Conservation (phyloP, 306 rosid species). For the Sicyos edulis region DNA sequence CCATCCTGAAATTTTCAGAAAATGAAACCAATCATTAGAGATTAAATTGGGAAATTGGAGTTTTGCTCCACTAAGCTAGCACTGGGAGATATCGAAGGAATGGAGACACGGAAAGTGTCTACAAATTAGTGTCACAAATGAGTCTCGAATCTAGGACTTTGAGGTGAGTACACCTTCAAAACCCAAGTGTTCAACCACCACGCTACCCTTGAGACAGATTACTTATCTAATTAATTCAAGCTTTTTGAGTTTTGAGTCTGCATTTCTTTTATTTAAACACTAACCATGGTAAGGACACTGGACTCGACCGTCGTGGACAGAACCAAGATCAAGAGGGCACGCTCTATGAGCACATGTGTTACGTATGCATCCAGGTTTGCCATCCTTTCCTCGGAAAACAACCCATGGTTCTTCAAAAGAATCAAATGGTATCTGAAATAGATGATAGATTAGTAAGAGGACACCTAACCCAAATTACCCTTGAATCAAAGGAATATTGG, state of each 20-base stretch:
- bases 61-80: too few relatives aligned
- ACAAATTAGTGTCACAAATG: too few relatives aligned
- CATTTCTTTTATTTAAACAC: constrained; percentile 24
- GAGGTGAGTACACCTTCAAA: too few relatives aligned
- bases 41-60: too few relatives aligned
- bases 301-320: constrained; percentile 85
- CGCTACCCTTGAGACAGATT: too few relatives aligned
- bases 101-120: too few relatives aligned
- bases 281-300: constrained; percentile 93
- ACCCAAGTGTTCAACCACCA: too few relatives aligned
- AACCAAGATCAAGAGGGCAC: constrained; percentile 91
- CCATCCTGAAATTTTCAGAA: constrained; percentile 70
- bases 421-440: constrained; percentile 81
- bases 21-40: constrained; percentile 8
- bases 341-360: constrained; percentile 99
- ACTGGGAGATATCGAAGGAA: too few relatives aligned
- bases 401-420: constrained; percentile 96
- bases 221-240: neutral
- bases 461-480: neutral
- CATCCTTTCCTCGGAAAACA: constrained; percentile 85
- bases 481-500: neutral
- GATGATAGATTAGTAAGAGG: constrained; percentile 28
- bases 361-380: constrained; percentile 87
- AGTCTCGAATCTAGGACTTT: too few relatives aligned
- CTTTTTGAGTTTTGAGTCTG: neutral